phyloP scores from a whole-genome alignment of 2,329 filamentous ascomycete species.

The Didymella segeticola region DNA sequence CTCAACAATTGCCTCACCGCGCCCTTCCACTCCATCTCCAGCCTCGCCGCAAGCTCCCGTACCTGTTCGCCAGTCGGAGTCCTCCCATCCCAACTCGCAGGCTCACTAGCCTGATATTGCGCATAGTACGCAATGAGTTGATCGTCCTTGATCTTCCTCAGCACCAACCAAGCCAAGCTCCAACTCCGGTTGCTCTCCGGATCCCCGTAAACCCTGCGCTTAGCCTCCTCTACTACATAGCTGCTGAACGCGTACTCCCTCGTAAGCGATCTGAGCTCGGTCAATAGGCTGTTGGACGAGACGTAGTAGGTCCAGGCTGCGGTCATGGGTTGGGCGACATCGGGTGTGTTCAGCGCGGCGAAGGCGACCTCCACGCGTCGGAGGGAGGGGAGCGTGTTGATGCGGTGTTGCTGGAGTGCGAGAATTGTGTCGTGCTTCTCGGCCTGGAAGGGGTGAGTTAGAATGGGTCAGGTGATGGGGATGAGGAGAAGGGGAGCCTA shows the following conservation, averaged over 20 bases:
- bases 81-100: slow-evolving; percentile 73
- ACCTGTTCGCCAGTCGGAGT: slow-evolving; percentile 64
- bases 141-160: slow-evolving; percentile 71
- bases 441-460: slow-evolving; percentile 36
- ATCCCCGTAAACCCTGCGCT: slow-evolving; percentile 67
- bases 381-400: slow-evolving; percentile 76
- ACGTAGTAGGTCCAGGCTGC: slow-evolving; percentile 76
- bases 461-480: neutral
- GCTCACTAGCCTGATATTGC: slow-evolving; percentile 64
- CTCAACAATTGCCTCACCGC: slow-evolving; percentile 71
- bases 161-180: slow-evolving; percentile 77
- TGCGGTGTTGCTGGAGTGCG: slow-evolving; percentile 68
- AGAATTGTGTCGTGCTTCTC: slow-evolving; percentile 65
- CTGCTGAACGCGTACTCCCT: slow-evolving; percentile 71
- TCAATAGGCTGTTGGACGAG: slow-evolving; percentile 71
- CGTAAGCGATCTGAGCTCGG: slow-evolving; percentile 72
- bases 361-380: slow-evolving; percentile 74
- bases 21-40: slow-evolving; percentile 70
- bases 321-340: slow-evolving; percentile 72
- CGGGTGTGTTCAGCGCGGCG: slow-evolving; percentile 62
- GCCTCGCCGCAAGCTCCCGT: slow-evolving; percentile 66
- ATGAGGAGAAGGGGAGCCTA: slow-evolving; percentile 11
- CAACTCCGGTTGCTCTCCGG: slow-evolving; percentile 73
- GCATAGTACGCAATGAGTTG: slow-evolving; percentile 70
- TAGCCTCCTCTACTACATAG: slow-evolving; percentile 70